Percentiles rank a stretch among this genome's conserved stretches.
These are phyloP conservation scores for Pholiota adiposa DNA, from an alignment of 1,284 basidiomycete species.

Conservation along the genomic window DNA sequence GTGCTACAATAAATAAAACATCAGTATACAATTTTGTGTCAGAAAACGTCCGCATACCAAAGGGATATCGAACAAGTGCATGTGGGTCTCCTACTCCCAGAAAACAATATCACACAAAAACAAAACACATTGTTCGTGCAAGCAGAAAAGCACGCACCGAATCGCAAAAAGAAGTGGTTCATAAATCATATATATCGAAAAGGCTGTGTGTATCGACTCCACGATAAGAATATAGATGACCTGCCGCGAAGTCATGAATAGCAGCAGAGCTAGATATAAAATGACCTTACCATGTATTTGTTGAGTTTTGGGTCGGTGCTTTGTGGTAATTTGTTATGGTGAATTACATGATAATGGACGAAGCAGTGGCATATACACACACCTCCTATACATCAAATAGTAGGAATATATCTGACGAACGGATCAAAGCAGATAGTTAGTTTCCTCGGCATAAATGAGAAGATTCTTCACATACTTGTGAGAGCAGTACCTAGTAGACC, in stretches of 20 bases:
- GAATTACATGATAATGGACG: background rate
- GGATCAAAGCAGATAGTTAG: background rate
- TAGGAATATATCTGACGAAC: constrained; percentile 29
- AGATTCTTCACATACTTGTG: background rate
- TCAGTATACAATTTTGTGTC: background rate
- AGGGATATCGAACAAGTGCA: background rate
- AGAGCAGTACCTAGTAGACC: constrained; percentile 4
- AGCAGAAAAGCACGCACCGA: constrained; percentile 26
- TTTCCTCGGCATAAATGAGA: background rate
- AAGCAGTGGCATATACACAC: background rate
- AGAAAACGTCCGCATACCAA: background rate
- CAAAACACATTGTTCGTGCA: background rate
- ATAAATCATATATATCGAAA: constrained; percentile 37
- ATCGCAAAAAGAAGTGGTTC: constrained; percentile 36
- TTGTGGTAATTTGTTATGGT: background rate
- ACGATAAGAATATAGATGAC: constrained; percentile 17
- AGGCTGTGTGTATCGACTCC: constrained; percentile 33
- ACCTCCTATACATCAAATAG: constrained; percentile 33
- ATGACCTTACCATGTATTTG: constrained; percentile 9
- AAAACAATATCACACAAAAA: background rate
- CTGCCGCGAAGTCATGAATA: background rate
- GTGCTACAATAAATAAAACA: constrained; percentile 4
- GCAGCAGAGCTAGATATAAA: background rate
- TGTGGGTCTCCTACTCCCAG: background rate
- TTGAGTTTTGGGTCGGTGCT: constrained; percentile 11